Evolutionary conservation across 306 rosid genomes (phyloP), one percentile per base, ranked within the genome.

Genomic region (Phaseolus lunatus): DNA sequence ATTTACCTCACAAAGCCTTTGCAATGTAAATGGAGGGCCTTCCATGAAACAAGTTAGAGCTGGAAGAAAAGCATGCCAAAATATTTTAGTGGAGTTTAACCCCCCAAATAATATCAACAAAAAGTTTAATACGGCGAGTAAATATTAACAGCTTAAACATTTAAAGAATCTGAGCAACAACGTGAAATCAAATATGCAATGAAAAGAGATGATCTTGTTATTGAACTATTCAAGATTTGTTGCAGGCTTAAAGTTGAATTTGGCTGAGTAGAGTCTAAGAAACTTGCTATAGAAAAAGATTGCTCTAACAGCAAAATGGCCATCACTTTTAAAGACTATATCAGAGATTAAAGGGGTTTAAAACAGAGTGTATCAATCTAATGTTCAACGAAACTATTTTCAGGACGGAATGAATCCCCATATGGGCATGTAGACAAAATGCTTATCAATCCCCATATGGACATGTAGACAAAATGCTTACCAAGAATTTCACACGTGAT

Each of bases 21-120:
- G 98, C 87, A 95, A 86, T 3, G 98, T 95, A 84, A 95, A 95
- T 19, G 96, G 98, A 53, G 98, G 98, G 68, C 98, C 98, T 73
- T 89, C 91, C n/a, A 77, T 75, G 86, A 95, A 95, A 81, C 83
- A 83, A 56, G 78, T 64, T 79, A 92, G 90, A 44, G 86, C 98
- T 92, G 96, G 83, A 88, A 86, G 64, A 86, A 78, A 68, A 77
- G 81, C 67, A 67, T 39, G 39, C 26, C 63, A 76, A 66, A 71
- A 71, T 53, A 76, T 20, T 74, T 52, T 47, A 63, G 56, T 22
- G 31, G 48, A 78, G 67, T 58, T 43, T 76, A 9, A 49, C 65
- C 27, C 59, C 22, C 12, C 8, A 44, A 41, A 74, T 4, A 43
- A 24, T 16, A 48, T 39, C 9, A 53, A 76, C 49, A 65, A 31